These are phyloP conservation scores for Pythium apleroticum DNA, from an alignment of 352 stramenopile species.

Conservation along the genomic window DNA sequence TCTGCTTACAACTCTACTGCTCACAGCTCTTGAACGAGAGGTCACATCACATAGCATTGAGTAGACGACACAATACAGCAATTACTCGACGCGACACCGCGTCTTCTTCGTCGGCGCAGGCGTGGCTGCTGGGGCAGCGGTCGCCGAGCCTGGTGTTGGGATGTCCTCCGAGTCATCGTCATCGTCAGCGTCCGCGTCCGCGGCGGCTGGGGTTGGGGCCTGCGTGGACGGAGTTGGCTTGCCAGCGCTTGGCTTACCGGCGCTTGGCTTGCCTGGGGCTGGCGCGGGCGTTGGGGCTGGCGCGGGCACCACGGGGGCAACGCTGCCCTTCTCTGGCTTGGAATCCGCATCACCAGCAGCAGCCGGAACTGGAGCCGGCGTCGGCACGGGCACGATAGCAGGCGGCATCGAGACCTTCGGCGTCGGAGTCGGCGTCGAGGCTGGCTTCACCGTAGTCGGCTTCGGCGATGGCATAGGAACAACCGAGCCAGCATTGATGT, in stretches of 20 bases:
- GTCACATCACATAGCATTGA: not conserved
- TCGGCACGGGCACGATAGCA: not conserved
- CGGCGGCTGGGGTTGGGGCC: not conserved
- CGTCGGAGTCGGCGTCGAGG: not conserved
- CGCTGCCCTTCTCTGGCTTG: not conserved
- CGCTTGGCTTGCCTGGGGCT: not conserved
- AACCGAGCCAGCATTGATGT: not conserved
- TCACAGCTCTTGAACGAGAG: not conserved
- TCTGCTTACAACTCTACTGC: not conserved
- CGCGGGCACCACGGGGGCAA: not conserved
- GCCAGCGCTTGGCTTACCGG: not conserved
- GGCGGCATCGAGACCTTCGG: not conserved
- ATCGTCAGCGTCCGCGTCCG: not conserved
- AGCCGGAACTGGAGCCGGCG: not conserved
- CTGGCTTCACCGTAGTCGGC: not conserved
- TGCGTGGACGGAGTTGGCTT: not conserved
- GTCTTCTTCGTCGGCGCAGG: conserved; percentile 1
- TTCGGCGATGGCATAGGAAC: not conserved
- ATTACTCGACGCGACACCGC: not conserved
- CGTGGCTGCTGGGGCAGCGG: not conserved
- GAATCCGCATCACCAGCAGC: not conserved
- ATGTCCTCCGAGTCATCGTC: not conserved
- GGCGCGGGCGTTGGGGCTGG: not conserved
- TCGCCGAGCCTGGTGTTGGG: not conserved
- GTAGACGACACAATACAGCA: not conserved